Conservation (phyloP, 176 grass and related monocot species). For the Typha latifolia region DNA sequence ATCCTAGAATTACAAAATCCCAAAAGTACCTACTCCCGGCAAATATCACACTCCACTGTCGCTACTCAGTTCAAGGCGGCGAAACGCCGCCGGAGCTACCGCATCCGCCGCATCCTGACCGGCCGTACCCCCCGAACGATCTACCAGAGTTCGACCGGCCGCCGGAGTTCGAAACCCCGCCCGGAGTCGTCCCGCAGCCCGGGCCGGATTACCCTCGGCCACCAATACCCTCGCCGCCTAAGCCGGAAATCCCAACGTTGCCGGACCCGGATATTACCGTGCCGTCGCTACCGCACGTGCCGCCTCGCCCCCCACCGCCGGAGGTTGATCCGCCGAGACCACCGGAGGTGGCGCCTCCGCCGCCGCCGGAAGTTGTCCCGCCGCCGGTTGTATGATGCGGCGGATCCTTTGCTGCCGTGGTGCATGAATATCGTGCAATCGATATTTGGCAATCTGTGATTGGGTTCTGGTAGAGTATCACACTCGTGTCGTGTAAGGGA, state of each 20-base stretch:
- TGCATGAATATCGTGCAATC: neutral
- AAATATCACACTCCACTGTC: too few species aligned
- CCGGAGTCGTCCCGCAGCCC: conserved; percentile 30
- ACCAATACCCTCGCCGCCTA: conserved; percentile 29
- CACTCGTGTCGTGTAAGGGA: too few species aligned
- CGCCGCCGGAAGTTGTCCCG: conserved; percentile 20
- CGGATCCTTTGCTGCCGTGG: neutral
- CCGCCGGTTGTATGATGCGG: neutral
- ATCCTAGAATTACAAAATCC: too few species aligned
- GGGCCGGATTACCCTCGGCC: conserved; percentile 49
- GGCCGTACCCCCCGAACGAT: conserved; percentile 12
- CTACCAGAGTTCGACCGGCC: conserved; percentile 37
- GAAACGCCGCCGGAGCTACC: conserved; percentile 20
- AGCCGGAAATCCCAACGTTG: conserved; percentile 53
- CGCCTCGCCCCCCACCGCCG: conserved; percentile 4
- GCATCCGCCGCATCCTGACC: neutral
- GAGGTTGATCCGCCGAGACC: conserved; percentile 9
- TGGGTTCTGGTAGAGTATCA: too few species aligned
- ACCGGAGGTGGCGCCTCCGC: conserved; percentile 10
- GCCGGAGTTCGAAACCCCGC: conserved; percentile 39
- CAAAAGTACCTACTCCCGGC: too few species aligned
- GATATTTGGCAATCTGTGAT: too few species aligned
- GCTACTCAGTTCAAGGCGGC: too few species aligned
- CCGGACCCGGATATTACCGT: conserved; percentile 31
- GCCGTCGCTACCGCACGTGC: neutral